Percentiles rank a stretch among this genome's conserved stretches.
Evolutionary conservation across 2,329 filamentous ascomycete species (phyloP).

Genomic region (Hyphodiscus sp.): DNA sequence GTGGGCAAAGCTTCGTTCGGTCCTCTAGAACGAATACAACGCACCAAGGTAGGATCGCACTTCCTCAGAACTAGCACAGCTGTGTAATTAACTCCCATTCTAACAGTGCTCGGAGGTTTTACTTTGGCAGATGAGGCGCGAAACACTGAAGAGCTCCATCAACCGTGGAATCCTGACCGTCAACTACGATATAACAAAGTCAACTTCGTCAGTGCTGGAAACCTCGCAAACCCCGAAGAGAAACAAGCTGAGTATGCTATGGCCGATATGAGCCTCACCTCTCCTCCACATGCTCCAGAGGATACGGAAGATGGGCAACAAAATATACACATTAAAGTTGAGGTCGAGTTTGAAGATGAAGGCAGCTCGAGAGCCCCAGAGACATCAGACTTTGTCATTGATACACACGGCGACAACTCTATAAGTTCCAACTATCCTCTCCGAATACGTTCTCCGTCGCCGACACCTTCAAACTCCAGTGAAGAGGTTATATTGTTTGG

Average conservation of each 20-base stretch:
- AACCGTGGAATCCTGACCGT: constrained; percentile 38
- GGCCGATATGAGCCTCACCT: constrained; percentile 20
- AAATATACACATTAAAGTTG: background rate
- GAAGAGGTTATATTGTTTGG: constrained; percentile 69
- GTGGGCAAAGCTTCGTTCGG: constrained; percentile 15
- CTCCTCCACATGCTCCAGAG: background rate
- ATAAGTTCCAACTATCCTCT: constrained; percentile 29
- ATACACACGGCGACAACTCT: constrained; percentile 27
- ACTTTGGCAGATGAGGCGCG: constrained; percentile 49
- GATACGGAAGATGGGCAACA: background rate
- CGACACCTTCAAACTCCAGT: constrained; percentile 50
- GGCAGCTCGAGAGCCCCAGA: background rate
- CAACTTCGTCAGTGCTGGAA: constrained; percentile 54
- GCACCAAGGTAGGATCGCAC: constrained; percentile 13
- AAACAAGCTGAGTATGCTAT: constrained; percentile 25
- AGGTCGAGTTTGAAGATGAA: constrained; percentile 2
- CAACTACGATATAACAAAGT: constrained; percentile 50
- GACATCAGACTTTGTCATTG: constrained; percentile 23
- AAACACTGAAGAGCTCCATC: constrained; percentile 46
- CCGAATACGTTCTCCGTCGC: constrained; percentile 26
- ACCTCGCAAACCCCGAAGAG: constrained; percentile 29
- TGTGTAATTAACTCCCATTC: background rate
- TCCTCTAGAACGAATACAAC: constrained; percentile 16
- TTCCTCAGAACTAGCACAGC: background rate
- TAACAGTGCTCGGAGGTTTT: constrained; percentile 27